phyloP scores from a whole-genome alignment of 169 alveolate genomes.

The Eimeria sp. region DNA sequence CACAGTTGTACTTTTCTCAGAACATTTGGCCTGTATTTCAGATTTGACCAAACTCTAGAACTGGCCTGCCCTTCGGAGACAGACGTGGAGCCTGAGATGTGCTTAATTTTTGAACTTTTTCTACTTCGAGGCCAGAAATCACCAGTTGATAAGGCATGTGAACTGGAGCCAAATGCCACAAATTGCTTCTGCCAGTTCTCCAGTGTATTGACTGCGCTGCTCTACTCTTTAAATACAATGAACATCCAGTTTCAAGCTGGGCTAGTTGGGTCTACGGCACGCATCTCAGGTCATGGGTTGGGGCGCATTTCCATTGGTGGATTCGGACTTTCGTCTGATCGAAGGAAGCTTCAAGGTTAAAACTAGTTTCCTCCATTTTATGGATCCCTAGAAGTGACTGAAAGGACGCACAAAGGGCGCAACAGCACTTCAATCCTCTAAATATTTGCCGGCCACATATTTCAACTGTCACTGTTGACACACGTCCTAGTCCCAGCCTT shows the following conservation, averaged over 20 bases:
- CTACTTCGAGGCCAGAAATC: constrained; percentile 82
- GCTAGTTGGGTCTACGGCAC: constrained; percentile 5
- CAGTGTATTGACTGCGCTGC: neutral
- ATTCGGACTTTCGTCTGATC: constrained; percentile 87
- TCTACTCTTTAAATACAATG: neutral
- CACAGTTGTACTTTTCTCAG: neutral
- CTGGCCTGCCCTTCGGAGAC: constrained; percentile 87
- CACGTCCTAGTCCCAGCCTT: neutral
- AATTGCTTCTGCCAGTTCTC: neutral
- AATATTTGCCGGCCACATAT: neutral
- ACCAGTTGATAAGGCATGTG: constrained; percentile 85
- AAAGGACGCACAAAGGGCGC: neutral
- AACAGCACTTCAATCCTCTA: neutral
- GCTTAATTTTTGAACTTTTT: constrained; percentile 87
- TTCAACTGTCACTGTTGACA: neutral
- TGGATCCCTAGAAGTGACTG: neutral
- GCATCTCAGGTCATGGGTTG: constrained; percentile 81
- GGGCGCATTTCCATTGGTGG: constrained; percentile 89
- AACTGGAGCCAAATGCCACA: neutral
- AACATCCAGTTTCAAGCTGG: neutral
- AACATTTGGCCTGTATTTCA: neutral
- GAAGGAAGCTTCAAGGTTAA: constrained; percentile 89
- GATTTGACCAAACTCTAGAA: constrained; percentile 83
- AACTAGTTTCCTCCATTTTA: neutral
- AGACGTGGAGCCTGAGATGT: constrained; percentile 87